Base-by-base conservation (phyloP, 2,329 filamentous ascomycete genomes). In the Phoma herbarum region DNA sequence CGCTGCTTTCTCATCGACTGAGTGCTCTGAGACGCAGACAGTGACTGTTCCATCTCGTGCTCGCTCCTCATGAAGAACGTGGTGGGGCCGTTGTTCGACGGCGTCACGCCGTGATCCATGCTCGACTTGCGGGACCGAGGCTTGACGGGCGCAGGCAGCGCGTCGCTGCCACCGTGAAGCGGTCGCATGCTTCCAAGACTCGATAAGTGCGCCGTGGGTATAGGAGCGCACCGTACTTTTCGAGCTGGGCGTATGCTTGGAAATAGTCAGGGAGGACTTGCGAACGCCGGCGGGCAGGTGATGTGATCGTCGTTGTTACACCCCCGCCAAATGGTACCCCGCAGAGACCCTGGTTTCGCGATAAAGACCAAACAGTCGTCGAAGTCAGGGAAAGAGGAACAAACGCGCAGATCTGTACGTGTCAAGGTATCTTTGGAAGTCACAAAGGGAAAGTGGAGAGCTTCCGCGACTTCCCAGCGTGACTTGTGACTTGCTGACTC, bases 31-130 rank as follows among this genome's bases (percentile, higher is more conserved):
- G 69, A 69, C 4, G 70, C 72, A 11, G 67, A 57, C n/a, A 74
- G 63, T 25, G 74, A 75, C 25, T 73, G 72, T 59, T 84, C 79
- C 65, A 83, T 73, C 51, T 84, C 81, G 57, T 80, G 77, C 66
- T 83, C 84, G 63, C 82, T 85, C 60, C 82, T 79, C 61, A 89
- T 77, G 73, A 88, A 87, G 79, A 88, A 88, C 50, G 84, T 84
- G 49, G 84, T 84, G 41, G 85, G 84, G 60, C 77, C 77, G 56
- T 73, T 63, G 64, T 66, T 73, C 50, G 70, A 70, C 41, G 70
- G 66, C 48, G 59, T 59, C 48, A 65, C 58, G 49, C 67, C 60
- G 59, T 73, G 72, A 65, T 72, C 75, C 64, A 74, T 64, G 65
- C 74, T 76, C 51, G 76, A 72, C 71, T 78, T 78, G 61, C 74